Evolutionary conservation across 345 rosid species (phyloP).

Genomic region (Raphanus raphanistrum): DNA sequence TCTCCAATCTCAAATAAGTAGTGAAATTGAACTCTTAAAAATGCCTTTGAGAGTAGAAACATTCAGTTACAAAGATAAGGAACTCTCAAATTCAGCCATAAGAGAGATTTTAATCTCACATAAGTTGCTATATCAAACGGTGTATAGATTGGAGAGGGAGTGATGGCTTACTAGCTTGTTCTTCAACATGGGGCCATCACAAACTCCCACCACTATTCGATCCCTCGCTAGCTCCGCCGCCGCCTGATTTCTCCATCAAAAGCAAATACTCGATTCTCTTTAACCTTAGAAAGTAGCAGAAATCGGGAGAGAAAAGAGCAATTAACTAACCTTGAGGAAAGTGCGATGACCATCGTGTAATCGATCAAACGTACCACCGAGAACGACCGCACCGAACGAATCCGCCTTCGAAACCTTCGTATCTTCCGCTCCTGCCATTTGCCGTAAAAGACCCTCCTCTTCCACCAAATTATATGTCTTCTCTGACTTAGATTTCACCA

Average conservation of each 20-base stretch:
- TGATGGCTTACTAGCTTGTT: constrained; percentile 61
- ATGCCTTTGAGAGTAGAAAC: too few species aligned
- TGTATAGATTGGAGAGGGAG: neutral
- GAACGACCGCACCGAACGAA: constrained; percentile 67
- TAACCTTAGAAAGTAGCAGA: neutral
- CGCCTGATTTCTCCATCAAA: constrained; percentile 44
- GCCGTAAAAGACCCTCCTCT: neutral
- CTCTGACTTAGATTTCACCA: neutral
- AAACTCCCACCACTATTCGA: constrained; percentile 75
- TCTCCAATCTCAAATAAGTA: neutral
- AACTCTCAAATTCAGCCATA: too few species aligned
- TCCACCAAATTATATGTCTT: neutral
- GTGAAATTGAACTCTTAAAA: too few species aligned
- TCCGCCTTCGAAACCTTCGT: constrained; percentile 46
- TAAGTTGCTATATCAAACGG: neutral
- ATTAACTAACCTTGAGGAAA: constrained; percentile 66
- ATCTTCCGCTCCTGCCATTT: constrained; percentile 40
- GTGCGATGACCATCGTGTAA: constrained; percentile 88
- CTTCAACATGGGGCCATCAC: constrained; percentile 83
- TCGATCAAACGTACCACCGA: constrained; percentile 93
- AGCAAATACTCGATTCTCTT: too few species aligned
- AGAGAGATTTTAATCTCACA: too few species aligned
- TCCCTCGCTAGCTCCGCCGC: constrained; percentile 70
- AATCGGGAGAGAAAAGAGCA: neutral
- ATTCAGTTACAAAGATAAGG: too few species aligned